phyloP scores from a whole-genome alignment of 306 rosid genomes.

The Arachis hypogaea region DNA sequence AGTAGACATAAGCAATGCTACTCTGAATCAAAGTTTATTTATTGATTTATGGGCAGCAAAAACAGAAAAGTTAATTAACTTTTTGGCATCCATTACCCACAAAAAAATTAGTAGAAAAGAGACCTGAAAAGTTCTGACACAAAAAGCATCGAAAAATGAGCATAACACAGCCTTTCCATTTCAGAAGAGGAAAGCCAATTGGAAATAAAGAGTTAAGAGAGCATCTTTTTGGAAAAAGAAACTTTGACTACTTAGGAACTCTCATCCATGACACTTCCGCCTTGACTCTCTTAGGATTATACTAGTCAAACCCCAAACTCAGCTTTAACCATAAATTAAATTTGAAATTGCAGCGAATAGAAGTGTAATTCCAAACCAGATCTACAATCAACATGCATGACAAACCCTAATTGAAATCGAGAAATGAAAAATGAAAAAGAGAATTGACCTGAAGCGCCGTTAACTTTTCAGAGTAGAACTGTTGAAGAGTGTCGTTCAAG shows the following conservation, averaged over 20 bases:
- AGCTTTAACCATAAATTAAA: too few relatives aligned
- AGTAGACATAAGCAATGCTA: not conserved
- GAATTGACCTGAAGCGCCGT: slow-evolving; percentile 68
- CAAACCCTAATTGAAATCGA: not conserved
- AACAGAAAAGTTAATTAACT: slow-evolving; percentile 14
- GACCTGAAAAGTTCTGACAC: slow-evolving; percentile 22
- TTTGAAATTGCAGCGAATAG: not conserved
- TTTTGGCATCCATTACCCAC: slow-evolving; percentile 26
- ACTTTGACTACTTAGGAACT: slow-evolving; percentile 30
- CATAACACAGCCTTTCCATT: not conserved
- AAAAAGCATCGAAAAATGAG: slow-evolving; percentile 33
- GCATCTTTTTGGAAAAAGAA: slow-evolving; percentile 28
- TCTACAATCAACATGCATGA: not conserved
- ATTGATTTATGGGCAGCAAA: not conserved
- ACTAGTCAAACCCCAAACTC: too few relatives aligned
- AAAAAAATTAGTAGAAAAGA: not conserved
- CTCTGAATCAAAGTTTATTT: not conserved
- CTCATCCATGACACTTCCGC: too few relatives aligned
- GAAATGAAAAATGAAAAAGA: too few relatives aligned
- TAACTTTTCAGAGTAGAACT: slow-evolving; percentile 46
- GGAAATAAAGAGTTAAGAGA: slow-evolving; percentile 18
- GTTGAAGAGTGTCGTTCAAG: slow-evolving; percentile 13
- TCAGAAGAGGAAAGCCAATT: slow-evolving; percentile 8
- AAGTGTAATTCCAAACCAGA: slow-evolving; percentile 1
- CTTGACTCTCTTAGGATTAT: too few relatives aligned